A percentile compares a stretch with the other conserved stretches of the same genome.
Evolutionary conservation across 2,329 filamentous ascomycete species (phyloP).

Genomic region (Fusarium circinatum): DNA sequence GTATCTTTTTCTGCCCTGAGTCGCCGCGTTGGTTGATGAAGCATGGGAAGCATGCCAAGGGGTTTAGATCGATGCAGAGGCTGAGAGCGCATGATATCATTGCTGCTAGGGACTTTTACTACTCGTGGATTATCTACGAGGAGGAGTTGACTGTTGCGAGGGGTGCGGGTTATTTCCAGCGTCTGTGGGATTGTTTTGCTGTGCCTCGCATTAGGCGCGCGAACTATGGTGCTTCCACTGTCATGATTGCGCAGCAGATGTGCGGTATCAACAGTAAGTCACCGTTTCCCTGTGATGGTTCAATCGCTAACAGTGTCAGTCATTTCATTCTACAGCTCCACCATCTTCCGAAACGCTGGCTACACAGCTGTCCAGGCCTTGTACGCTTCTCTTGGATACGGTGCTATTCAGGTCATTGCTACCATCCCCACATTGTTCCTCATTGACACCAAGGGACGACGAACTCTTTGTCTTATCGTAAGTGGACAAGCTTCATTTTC

Average conservation of each 20-base stretch:
- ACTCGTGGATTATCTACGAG: constrained; percentile 52
- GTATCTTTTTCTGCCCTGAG: constrained; percentile 73
- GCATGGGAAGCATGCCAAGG: constrained; percentile 66
- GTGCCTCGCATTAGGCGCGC: constrained; percentile 75
- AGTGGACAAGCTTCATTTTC: fast-evolving
- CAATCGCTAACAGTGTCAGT: constrained; percentile 20
- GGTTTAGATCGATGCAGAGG: constrained; percentile 62
- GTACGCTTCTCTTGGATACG: constrained; percentile 28
- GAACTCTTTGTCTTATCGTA: constrained; percentile 34
- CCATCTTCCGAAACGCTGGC: constrained; percentile 13
- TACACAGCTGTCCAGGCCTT: background rate
- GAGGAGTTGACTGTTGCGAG: constrained; percentile 45
- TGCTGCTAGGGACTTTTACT: constrained; percentile 67
- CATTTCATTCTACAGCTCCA: constrained; percentile 38
- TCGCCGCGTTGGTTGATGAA: constrained; percentile 72
- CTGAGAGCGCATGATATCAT: constrained; percentile 64
- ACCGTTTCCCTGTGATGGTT: fast-evolving
- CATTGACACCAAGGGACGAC: constrained; percentile 26
- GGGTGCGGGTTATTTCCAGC: constrained; percentile 46
- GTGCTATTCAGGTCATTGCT: constrained; percentile 22
- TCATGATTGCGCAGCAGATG: constrained; percentile 78
- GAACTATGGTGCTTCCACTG: constrained; percentile 77
- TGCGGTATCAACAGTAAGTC: constrained; percentile 43
- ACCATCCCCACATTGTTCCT: constrained; percentile 24
- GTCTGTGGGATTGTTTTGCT: constrained; percentile 67